Base-by-base conservation (phyloP, 2,329 filamentous ascomycete genomes). In the Botrytis deweyae region DNA sequence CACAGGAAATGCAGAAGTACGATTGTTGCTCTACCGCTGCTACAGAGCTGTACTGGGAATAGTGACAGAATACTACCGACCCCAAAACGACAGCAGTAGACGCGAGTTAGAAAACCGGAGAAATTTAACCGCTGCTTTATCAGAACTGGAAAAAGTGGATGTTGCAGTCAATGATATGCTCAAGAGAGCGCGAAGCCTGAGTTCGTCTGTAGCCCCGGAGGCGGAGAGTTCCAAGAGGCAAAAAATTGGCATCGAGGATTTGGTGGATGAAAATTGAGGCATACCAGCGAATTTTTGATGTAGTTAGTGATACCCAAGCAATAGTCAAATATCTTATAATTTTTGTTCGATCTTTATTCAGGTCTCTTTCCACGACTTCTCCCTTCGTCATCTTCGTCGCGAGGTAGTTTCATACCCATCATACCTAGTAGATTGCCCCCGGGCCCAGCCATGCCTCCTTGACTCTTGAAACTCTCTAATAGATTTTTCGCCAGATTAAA, bases 401-500 rank as follows among this genome's bases (percentile, higher is more conserved):
- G 87, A 0, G 95, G 95, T 74, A 98, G 85, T 59, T 89, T 87
- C 77, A 98, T 85, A 0, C 94, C 94, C 91, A 98, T 92, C 84
- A 97, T 88, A 10, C 91, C 91, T 79, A 99, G 87, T 75, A 99
- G 85, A 81, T 98, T 98, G 0, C 95, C 91, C 3, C 93, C 92
- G 0, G 96, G 96, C 0, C 96, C 96, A 46, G 93, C 87, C 85
- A 92, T 89, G 20, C 96, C 96, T 29, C 87, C 93, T 82, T 98
- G 95, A 25, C 93, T 91, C 80, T 97, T 97, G 83, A 99, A 95
- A 78, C 93, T 95, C 82, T 98, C 94, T 1, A 99, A 85, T 72
- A 99, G 85, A 79, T 98, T 98, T 82, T 92, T 94, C 29, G 93
- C 94, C 38, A 99, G 86, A 75, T 96, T 95, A 78, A 94, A 92